Evolutionary conservation across 1,139 yeast genomes (phyloP).

Genomic region (Kodamaea fungicola): DNA sequence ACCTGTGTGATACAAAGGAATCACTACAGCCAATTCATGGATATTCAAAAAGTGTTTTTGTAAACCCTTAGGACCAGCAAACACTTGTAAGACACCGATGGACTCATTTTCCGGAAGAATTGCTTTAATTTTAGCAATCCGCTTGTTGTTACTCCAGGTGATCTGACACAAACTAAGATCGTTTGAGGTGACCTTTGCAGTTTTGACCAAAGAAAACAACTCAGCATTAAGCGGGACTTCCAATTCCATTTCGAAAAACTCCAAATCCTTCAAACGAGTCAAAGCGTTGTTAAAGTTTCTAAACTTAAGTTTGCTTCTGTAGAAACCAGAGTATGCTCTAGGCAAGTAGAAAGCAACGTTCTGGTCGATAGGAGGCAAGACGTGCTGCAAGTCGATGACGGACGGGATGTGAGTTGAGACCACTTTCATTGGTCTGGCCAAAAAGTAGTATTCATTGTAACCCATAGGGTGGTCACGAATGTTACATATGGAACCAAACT

Average conservation of each 20-base stretch:
- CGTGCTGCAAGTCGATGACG: constrained; percentile 74
- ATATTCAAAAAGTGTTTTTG: constrained; percentile 57
- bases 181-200: constrained; percentile 49
- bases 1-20: constrained; percentile 79
- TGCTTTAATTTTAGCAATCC: constrained; percentile 79
- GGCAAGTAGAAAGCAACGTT: constrained; percentile 79
- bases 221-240: constrained; percentile 70
- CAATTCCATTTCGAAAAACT: constrained; percentile 74
- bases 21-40: constrained; percentile 69
- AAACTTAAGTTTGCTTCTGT: constrained; percentile 54
- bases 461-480: constrained; percentile 20
- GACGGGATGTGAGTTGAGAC: constrained; percentile 87
- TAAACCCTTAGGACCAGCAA: constrained; percentile 65
- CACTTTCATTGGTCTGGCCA: constrained; percentile 69
- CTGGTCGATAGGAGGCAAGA: constrained; percentile 79
- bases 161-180: constrained; percentile 71
- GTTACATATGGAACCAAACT: constrained; percentile 36
- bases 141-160: constrained; percentile 60
- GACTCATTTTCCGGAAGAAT: constrained; percentile 64
- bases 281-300: constrained; percentile 74
- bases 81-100: constrained; percentile 73
- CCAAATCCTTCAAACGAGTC: constrained; percentile 68
- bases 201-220: constrained; percentile 50
- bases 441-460: constrained; percentile 62
- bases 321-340: constrained; percentile 77